Evolutionary conservation across 371 early-diverging fungal genomes (phyloP), one percentile per base, ranked within the genome.

Genomic region (Apophysomyces ossiformis): DNA sequence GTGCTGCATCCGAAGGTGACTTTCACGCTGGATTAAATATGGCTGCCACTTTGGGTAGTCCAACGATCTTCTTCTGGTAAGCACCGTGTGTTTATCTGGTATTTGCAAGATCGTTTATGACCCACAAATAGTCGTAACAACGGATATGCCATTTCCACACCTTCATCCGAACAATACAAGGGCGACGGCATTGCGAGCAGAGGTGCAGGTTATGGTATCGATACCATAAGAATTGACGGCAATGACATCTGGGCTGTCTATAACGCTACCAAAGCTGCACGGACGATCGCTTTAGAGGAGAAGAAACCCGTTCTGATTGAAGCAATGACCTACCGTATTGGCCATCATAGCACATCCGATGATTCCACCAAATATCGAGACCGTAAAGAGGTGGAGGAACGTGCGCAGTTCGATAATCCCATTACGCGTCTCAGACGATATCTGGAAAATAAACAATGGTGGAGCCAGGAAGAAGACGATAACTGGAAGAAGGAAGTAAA

Each of bases 121-220:
- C 2, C 32, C 32, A 26, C 2, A 26, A 26, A 26, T 3, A 92
- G 94, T 84, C 93, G 99, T 57, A 99, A 99, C 87, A 99, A 99
- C 79, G 98, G 98, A 7, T 99, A 92, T 77, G 98, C 99, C 36
- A 99, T 99, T 56, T 98, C 98, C 0, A 99, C 99, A 0, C 98
- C 98, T 11, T 85, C 93, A 9, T 77, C 85, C 44, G 98, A 99
- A 66, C 98, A 99, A 83, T 99, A 97, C 78, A 88, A 91, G 65
- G 99, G 99, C 16, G 99, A 99, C 69, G 99, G 99, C 46, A 97
- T 99, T 76, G 96, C 91, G 68, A 84, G 87, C 57, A 90, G 97
- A 63, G 96, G 97, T 44, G 86, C 92, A 59, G 99, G 98, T 4
- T 99, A 99, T 71, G 99, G 98, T n/a, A 96, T 99, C 69, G 92